Evolutionary conservation across 2,329 filamentous ascomycete genomes (phyloP).

Genomic region (Penicillium sp.): DNA sequence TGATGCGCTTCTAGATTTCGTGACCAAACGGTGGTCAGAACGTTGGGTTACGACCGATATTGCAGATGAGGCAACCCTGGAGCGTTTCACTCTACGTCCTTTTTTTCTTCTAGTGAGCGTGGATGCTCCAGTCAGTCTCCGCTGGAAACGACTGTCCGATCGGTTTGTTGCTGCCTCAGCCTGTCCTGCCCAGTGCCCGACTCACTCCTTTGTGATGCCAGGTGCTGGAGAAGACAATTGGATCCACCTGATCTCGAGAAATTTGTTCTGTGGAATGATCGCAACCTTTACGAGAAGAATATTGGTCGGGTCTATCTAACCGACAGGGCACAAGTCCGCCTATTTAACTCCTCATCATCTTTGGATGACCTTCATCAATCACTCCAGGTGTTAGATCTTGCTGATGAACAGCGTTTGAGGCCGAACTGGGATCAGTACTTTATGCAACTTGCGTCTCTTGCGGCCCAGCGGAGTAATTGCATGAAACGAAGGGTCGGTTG

Average conservation of each 20-base stretch:
- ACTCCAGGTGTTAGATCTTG: conserved; percentile 67
- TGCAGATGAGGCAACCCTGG: conserved; percentile 64
- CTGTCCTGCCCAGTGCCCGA: conserved; percentile 1
- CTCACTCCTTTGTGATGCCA: conserved; percentile 19
- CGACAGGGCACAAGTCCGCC: conserved; percentile 71
- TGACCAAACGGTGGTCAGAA: conserved; percentile 75
- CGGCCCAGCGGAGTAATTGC: conserved; percentile 86
- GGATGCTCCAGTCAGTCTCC: conserved; percentile 77
- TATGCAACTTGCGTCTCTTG: conserved; percentile 90
- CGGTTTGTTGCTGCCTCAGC: conserved; percentile 33
- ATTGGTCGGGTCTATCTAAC: conserved; percentile 69
- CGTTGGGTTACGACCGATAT: conserved; percentile 85
- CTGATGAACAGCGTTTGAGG: conserved; percentile 70
- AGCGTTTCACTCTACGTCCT: conserved; percentile 69
- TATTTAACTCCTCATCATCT: conserved; percentile 76
- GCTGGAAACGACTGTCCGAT: conserved; percentile 71
- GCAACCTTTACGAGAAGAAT: conserved; percentile 63
- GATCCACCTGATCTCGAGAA: conserved; percentile 51
- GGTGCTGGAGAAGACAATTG: conserved; percentile 46
- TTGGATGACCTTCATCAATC: conserved; percentile 65
- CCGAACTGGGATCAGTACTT: conserved; percentile 97
- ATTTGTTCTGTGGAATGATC: conserved; percentile 61
- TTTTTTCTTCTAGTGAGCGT: conserved; percentile 92
- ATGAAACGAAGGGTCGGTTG: conserved; percentile 97
- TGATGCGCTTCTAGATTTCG: conserved; percentile 70